phyloP scores from a whole-genome alignment of 2,329 filamentous ascomycete genomes.

The Colletotrichum gigasporum region DNA sequence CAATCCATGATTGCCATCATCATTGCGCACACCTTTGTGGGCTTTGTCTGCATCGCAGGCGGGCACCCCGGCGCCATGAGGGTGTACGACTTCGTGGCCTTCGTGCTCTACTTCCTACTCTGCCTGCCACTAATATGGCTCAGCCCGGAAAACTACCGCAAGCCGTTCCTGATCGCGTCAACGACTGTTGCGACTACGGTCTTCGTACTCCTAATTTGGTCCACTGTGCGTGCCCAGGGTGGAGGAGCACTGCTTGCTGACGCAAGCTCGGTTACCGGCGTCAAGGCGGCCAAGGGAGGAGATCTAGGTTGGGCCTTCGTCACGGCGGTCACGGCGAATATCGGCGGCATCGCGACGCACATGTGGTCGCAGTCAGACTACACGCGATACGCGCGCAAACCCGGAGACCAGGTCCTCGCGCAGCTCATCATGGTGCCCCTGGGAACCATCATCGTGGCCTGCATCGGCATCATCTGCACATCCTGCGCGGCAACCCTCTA shows the following conservation, averaged over 20 bases:
- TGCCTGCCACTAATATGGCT: slow-evolving; percentile 33
- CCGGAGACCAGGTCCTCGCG: slow-evolving; percentile 35
- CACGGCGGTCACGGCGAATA: slow-evolving; percentile 36
- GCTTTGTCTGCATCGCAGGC: slow-evolving; percentile 33
- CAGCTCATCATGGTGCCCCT: slow-evolving; percentile 36
- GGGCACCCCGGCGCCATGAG: slow-evolving; percentile 33
- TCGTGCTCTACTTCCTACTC: slow-evolving; percentile 32
- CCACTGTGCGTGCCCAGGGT: slow-evolving; percentile 37
- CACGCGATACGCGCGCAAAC: slow-evolving; percentile 36
- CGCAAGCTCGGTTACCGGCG: slow-evolving; percentile 20
- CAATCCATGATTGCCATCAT: slow-evolving; percentile 34
- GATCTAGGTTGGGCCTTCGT: slow-evolving; percentile 36
- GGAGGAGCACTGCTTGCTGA: slow-evolving; percentile 33
- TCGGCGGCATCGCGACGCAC: slow-evolving; percentile 35
- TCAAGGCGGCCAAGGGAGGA: slow-evolving; percentile 25
- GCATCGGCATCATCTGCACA: slow-evolving; percentile 38
- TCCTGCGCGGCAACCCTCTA: slow-evolving; percentile 35
- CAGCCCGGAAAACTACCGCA: slow-evolving; percentile 34
- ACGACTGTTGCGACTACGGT: slow-evolving; percentile 33
- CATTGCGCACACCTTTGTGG: slow-evolving; percentile 32
- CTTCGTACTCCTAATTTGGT: slow-evolving; percentile 39
- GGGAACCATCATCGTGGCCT: slow-evolving; percentile 36
- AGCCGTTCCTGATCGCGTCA: slow-evolving; percentile 32
- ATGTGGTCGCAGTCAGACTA: slow-evolving; percentile 39
- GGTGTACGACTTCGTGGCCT: slow-evolving; percentile 30